phyloP scores from a whole-genome alignment of 352 stramenopile genomes.

The Phytopythium chamaehyphon region DNA sequence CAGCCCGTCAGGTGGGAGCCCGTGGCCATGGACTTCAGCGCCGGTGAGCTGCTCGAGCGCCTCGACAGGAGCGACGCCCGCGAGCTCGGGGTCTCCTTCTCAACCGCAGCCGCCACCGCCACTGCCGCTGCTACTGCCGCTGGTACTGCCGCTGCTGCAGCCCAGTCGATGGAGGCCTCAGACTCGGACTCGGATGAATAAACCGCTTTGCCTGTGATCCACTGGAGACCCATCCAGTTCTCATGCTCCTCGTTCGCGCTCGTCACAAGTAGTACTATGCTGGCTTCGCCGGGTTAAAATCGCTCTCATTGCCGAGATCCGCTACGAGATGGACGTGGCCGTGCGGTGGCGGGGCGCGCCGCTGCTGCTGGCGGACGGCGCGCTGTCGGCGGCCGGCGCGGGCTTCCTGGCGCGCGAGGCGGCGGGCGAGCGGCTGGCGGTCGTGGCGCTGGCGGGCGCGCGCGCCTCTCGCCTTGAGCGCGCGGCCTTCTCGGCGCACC shows the following conservation, averaged over 20 bases:
- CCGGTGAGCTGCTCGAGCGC: conserved; percentile 40
- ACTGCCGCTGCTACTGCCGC: neutral
- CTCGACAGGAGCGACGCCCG: conserved; percentile 52
- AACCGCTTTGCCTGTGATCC: too few relatives aligned
- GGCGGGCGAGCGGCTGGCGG: conserved; percentile 41
- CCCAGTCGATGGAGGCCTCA: conserved; percentile 3
- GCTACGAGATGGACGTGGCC: conserved; percentile 35
- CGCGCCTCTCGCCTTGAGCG: neutral
- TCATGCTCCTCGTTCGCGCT: too few relatives aligned
- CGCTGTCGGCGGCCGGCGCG: conserved; percentile 25
- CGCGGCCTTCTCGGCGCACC: conserved; percentile 9
- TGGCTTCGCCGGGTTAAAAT: too few relatives aligned
- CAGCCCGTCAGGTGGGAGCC: conserved; percentile 52
- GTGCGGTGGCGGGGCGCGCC: conserved; percentile 35
- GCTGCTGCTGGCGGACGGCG: conserved; percentile 33
- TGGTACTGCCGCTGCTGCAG: neutral
- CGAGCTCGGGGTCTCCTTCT: conserved; percentile 60
- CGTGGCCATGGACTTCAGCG: conserved; percentile 53
- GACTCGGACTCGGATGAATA: conserved; percentile 10
- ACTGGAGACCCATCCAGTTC: too few relatives aligned
- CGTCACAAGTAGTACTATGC: too few relatives aligned
- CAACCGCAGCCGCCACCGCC: conserved; percentile 4
- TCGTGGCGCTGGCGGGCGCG: conserved; percentile 36
- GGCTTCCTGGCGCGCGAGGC: conserved; percentile 40
- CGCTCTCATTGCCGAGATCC: too few relatives aligned